A percentile compares a stretch with the other conserved stretches of the same genome.
Evolutionary conservation across 2,329 filamentous ascomycete genomes (phyloP).

Genomic region (Diaporthe ampelina): DNA sequence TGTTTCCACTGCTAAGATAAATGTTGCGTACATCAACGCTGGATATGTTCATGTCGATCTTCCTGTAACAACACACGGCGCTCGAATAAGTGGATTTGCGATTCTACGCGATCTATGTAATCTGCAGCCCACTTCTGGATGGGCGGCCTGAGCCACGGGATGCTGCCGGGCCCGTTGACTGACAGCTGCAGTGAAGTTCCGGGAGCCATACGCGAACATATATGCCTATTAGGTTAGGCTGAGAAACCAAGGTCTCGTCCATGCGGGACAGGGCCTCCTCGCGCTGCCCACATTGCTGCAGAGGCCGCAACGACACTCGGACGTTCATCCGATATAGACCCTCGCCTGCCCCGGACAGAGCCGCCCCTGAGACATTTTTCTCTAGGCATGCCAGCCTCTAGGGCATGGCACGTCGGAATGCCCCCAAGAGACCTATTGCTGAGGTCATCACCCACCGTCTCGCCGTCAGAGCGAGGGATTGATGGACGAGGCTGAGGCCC

Average conservation of each 20-base stretch:
- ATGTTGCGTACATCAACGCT: constrained; percentile 7
- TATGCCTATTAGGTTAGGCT: background rate
- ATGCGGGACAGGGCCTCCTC: background rate
- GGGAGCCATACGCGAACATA: background rate
- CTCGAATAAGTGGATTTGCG: background rate
- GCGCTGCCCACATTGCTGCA: background rate
- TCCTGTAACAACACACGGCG: background rate
- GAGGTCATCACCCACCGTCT: background rate
- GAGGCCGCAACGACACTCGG: background rate
- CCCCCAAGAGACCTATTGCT: background rate
- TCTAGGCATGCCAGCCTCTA: background rate
- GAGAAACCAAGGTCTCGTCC: background rate
- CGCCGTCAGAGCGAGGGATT: background rate
- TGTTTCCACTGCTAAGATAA: background rate
- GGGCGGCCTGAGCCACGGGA: too few relatives aligned
- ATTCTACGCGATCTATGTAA: too few relatives aligned
- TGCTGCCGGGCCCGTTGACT: background rate
- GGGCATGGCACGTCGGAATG: background rate
- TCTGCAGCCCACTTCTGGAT: background rate
- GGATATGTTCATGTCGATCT: background rate
- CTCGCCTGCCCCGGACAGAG: constrained; percentile 17
- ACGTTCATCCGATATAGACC: constrained; percentile 18
- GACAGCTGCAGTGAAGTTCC: background rate
- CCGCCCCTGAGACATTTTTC: constrained; percentile 17
- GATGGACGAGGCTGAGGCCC: constrained; percentile 9